These are phyloP conservation scores for Aspergillus nomiae DNA, from an alignment of 2,329 filamentous ascomycete genomes.

Conservation along the genomic window DNA sequence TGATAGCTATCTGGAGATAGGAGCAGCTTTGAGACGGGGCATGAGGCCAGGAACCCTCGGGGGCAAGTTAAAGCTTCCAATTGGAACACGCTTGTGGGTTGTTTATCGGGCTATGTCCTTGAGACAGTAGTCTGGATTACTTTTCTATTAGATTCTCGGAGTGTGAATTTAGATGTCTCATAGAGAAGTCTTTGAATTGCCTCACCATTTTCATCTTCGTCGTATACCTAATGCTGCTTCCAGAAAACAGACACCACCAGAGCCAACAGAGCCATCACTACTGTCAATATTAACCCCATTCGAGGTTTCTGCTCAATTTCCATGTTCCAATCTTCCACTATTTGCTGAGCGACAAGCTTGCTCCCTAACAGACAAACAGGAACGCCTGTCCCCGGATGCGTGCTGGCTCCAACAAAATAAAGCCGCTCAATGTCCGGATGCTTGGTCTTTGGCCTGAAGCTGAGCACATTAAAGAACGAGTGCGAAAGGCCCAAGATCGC, in stretches of 20 bases:
- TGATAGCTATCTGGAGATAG: slow-evolving; percentile 77
- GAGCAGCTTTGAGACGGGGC: slow-evolving; percentile 26
- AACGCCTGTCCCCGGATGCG: slow-evolving; percentile 75
- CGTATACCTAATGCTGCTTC: not conserved
- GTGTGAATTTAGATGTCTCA: not conserved
- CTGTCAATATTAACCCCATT: not conserved
- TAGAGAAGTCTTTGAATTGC: not conserved
- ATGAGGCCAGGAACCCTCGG: not conserved
- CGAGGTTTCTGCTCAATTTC: not conserved
- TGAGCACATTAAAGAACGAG: slow-evolving; percentile 61
- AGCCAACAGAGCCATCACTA: not conserved
- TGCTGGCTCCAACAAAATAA: slow-evolving; percentile 75
- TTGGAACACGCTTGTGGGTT: not conserved
- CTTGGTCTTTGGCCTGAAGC: slow-evolving; percentile 33
- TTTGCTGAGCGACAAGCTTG: slow-evolving; percentile 15
- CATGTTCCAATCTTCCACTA: not conserved
- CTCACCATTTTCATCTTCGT: too few relatives aligned
- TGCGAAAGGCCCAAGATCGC: slow-evolving; percentile 73
- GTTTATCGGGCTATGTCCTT: not conserved
- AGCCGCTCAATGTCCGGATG: slow-evolving; percentile 34
- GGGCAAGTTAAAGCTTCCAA: not conserved
- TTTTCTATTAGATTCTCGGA: not conserved
- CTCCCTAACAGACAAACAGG: slow-evolving; percentile 53
- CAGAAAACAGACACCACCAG: not conserved
- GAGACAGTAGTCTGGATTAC: not conserved